A percentile compares a stretch with the other conserved stretches of the same genome.
Conservation (phyloP, 768 basidiomycete species). For the Phlebiopsis flavidoalba region DNA sequence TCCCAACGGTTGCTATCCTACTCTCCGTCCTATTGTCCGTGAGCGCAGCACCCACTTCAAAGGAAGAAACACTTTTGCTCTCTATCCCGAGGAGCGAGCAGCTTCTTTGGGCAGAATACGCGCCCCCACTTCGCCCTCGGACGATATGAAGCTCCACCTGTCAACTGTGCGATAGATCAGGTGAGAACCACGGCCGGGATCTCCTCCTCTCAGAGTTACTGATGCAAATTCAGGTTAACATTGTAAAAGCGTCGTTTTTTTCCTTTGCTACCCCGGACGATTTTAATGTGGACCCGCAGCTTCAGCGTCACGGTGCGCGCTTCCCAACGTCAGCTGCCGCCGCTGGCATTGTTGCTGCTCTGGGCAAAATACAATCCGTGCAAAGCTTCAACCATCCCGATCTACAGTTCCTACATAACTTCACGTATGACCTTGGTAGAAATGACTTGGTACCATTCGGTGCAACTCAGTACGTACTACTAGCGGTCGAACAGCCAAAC, state of each 20-base stretch:
- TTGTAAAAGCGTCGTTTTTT: constrained; percentile 39
- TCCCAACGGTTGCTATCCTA: no score
- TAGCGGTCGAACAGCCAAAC: no score
- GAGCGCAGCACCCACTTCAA: no score
- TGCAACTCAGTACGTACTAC: constrained; percentile 48
- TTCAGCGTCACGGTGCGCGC: constrained; percentile 79
- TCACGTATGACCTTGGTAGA: constrained; percentile 51
- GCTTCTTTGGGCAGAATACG: constrained; percentile 50
- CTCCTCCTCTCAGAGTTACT: not conserved
- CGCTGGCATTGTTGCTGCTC: constrained; percentile 36
- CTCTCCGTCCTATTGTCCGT: no score
- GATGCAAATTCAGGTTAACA: constrained; percentile 43
- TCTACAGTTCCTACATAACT: constrained; percentile 55
- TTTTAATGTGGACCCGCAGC: constrained; percentile 30
- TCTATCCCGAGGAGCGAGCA: constrained; percentile 7
- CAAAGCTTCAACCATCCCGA: constrained; percentile 36
- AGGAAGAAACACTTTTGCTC: not conserved
- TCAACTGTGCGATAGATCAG: constrained; percentile 50
- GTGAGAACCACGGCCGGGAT: constrained; percentile 25
- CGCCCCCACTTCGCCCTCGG: constrained; percentile 50
- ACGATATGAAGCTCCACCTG: constrained; percentile 41
- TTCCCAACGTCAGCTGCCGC: constrained; percentile 58
- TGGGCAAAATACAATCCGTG: constrained; percentile 51
- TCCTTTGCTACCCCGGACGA: no score
- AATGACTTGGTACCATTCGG: constrained; percentile 66